These are phyloP conservation scores for Neurospora sp. DNA, from an alignment of 495 filamentous ascomycete species.

Conservation along the genomic window DNA sequence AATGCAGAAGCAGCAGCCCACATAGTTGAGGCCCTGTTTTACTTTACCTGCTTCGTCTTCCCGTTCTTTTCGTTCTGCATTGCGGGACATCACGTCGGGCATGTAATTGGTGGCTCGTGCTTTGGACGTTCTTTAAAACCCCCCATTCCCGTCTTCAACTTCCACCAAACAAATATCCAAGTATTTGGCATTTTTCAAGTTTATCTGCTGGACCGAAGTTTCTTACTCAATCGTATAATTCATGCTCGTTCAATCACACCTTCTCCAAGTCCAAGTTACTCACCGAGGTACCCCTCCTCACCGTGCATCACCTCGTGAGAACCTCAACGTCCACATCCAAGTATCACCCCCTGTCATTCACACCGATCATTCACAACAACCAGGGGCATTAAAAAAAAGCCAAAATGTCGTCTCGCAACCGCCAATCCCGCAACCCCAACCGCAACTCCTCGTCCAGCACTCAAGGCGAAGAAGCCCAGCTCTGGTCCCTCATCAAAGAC, in stretches of 20 bases:
- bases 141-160: background rate
- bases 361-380: background rate
- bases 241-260: background rate
- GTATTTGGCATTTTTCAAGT: background rate
- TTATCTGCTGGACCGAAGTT: background rate
- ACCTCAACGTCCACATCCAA: background rate
- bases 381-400: background rate
- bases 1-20: background rate
- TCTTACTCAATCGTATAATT: background rate
- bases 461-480: constrained; percentile 36
- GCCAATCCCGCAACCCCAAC: constrained; percentile 36
- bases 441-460: constrained; percentile 33
- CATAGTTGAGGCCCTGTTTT: background rate
- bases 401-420: constrained; percentile 35
- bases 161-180: background rate
- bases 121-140: background rate
- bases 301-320: background rate
- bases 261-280: background rate
- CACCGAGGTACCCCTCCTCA: background rate
- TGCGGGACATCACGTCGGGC: background rate
- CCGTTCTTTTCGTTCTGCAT: background rate
- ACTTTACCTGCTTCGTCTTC: background rate
- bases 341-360: background rate
- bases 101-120: background rate
- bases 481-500: constrained; percentile 38